A percentile compares a stretch with the other conserved stretches of the same genome.
Evolutionary conservation across 306 rosid genomes (phyloP).

Genomic region (Biancaea sappan): DNA sequence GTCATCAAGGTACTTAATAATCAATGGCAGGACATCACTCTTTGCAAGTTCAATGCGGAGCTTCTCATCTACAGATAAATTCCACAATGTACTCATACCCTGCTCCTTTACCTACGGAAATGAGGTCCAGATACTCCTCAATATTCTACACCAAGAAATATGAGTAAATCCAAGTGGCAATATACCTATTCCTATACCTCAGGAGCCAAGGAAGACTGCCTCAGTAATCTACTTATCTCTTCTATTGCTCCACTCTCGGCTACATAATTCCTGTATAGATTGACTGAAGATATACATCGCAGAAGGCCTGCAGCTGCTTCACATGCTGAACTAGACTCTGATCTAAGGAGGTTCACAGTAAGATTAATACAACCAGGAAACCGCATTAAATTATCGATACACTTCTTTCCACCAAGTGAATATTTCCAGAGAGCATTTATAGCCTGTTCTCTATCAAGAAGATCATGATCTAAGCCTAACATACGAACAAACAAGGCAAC

Average conservation of each 20-base stretch:
- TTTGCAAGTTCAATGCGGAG: constrained; percentile 59
- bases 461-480: constrained; percentile 81
- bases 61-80: constrained; percentile 84
- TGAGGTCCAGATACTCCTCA: constrained; percentile 35
- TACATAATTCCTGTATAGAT: constrained; percentile 64
- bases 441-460: constrained; percentile 82
- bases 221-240: constrained; percentile 75
- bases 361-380: constrained; percentile 86
- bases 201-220: constrained; percentile 55
- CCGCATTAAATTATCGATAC: constrained; percentile 74
- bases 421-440: constrained; percentile 81
- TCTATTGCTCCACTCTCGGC: constrained; percentile 89
- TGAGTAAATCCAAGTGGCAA: constrained; percentile 6
- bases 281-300: constrained; percentile 66
- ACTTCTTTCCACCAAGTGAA: constrained; percentile 86
- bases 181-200: constrained; percentile 54
- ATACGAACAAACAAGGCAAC: constrained; percentile 82
- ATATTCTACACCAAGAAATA: constrained; percentile 38
- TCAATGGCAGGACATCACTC: constrained; percentile 56
- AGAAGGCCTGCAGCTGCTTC: constrained; percentile 97
- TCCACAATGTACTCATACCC: constrained; percentile 74
- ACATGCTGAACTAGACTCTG: constrained; percentile 66
- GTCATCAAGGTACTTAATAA: constrained; percentile 68
- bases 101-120: constrained; percentile 80
- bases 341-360: constrained; percentile 68